These are phyloP conservation scores for Aspergillus neoniger DNA, from an alignment of 2,329 filamentous ascomycete genomes.

Conservation along the genomic window DNA sequence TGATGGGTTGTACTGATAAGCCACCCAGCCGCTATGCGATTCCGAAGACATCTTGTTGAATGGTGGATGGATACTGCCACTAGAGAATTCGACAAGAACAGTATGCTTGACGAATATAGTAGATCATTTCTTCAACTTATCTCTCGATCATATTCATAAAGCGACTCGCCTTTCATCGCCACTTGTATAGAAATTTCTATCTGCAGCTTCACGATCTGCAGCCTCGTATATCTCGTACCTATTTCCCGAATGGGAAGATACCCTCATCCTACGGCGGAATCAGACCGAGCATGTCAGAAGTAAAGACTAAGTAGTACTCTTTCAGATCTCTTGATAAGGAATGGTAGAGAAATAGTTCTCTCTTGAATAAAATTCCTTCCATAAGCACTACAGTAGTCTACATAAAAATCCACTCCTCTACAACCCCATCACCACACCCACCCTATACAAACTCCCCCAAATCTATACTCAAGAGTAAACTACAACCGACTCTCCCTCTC, in stretches of 20 bases:
- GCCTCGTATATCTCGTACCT: constrained; percentile 25
- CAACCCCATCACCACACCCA: not conserved
- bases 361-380: too few species aligned
- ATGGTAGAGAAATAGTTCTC: not conserved
- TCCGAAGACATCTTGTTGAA: not conserved
- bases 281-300: not conserved
- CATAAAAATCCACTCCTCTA: too few species aligned
- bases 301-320: not conserved
- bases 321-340: not conserved
- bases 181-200: not conserved
- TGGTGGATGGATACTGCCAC: too few species aligned
- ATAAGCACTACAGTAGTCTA: too few species aligned
- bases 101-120: too few species aligned
- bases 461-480: not conserved
- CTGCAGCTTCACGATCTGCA: not conserved
- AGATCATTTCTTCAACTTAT: too few species aligned
- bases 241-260: constrained; percentile 15
- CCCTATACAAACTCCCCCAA: not conserved
- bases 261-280: not conserved
- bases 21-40: not conserved
- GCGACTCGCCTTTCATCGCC: too few species aligned
- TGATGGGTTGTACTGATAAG: not conserved
- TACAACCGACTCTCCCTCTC: constrained; percentile 33
- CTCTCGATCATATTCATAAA: too few species aligned
- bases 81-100: too few species aligned